These are phyloP conservation scores for Nicotiana undulata DNA, from an alignment of 257 asterid species.

Conservation along the genomic window DNA sequence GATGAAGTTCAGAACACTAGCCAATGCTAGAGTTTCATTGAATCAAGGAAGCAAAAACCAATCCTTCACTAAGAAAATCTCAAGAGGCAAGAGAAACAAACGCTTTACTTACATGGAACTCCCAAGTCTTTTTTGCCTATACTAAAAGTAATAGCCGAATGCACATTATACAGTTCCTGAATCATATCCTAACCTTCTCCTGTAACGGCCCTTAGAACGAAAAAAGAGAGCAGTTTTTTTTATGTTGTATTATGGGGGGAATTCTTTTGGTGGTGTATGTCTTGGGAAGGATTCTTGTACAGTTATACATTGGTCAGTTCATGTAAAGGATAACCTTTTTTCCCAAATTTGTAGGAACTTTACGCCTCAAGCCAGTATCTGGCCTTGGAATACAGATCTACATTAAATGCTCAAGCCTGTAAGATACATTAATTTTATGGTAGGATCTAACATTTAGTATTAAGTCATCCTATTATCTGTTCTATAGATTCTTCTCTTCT, in stretches of 20 bases:
- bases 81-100: neutral
- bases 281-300: slow-evolving; percentile 27
- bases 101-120: neutral
- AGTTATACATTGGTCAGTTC: slow-evolving; percentile 20
- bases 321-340: slow-evolving; percentile 19
- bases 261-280: slow-evolving; percentile 18
- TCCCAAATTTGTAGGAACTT: slow-evolving; percentile 17
- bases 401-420: neutral
- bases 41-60: neutral
- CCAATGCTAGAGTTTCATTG: neutral
- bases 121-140: slow-evolving; percentile 6
- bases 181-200: neutral
- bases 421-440: neutral
- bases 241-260: neutral
- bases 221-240: neutral
- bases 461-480: neutral
- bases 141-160: neutral
- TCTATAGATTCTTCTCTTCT: neutral
- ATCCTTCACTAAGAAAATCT: neutral
- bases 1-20: neutral
- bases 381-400: neutral
- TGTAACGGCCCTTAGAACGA: neutral
- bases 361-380: slow-evolving; percentile 9
- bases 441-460: neutral
- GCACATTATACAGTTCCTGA: slow-evolving; percentile 1